These are phyloP conservation scores for Sporobolomyces roseus DNA, from an alignment of 768 basidiomycete species.

Conservation along the genomic window DNA sequence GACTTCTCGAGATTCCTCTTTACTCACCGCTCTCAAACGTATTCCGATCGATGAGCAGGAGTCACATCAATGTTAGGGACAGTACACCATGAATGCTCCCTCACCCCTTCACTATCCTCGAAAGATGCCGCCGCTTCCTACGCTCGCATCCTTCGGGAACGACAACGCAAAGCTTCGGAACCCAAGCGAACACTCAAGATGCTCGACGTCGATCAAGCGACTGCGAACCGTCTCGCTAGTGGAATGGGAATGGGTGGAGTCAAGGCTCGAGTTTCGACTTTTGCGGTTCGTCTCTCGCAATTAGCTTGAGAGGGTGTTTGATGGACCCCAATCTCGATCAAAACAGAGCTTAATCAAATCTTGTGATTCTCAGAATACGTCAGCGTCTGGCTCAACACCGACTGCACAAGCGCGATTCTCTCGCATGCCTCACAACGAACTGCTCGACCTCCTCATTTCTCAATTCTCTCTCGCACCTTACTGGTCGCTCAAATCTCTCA, in stretches of 20 bases:
- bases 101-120: slow-evolving; percentile 35
- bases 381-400: neutral
- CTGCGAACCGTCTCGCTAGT: slow-evolving; percentile 38
- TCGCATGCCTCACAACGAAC: slow-evolving; percentile 83
- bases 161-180: slow-evolving; percentile 42
- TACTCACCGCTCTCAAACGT: neutral
- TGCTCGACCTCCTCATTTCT: slow-evolving; percentile 74
- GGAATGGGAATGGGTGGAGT: slow-evolving; percentile 36
- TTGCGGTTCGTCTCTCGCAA: slow-evolving; percentile 26
- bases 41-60: slow-evolving; percentile 7
- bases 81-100: slow-evolving; percentile 44
- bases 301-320: neutral
- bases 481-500: slow-evolving; percentile 73
- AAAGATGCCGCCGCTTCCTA: slow-evolving; percentile 38
- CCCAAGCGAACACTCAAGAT: slow-evolving; percentile 43
- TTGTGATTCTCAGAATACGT: neutral
- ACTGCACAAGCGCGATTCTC: slow-evolving; percentile 60
- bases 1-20: neutral
- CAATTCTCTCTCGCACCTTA: slow-evolving; percentile 73
- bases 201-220: slow-evolving; percentile 41
- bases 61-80: slow-evolving; percentile 38
- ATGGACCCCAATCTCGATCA: neutral
- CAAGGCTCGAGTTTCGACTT: slow-evolving; percentile 38
- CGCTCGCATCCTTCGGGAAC: slow-evolving; percentile 42
- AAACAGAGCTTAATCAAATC: too few relatives aligned